Base-by-base conservation (phyloP, 2,329 filamentous ascomycete genomes). In the Chaetomium strumarium region DNA sequence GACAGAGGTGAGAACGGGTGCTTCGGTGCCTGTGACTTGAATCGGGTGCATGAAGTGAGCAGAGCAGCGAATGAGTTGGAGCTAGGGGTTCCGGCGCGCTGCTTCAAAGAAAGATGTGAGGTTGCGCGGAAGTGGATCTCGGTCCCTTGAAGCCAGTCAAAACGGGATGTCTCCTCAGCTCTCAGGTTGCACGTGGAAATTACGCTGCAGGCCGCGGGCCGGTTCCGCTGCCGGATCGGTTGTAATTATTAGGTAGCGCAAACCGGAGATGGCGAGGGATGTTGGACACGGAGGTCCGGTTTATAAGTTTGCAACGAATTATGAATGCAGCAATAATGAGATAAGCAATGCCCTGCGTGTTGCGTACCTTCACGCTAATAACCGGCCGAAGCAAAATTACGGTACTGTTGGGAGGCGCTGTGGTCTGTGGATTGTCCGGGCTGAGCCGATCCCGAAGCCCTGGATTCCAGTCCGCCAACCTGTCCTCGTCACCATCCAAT, bases 391-490 rank as follows among this genome's bases (percentile, higher is more conserved):
- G n/a, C n/a, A n/a, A n/a, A n/a, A n/a, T n/a, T n/a, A n/a, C n/a
- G n/a, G n/a, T n/a, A n/a, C n/a, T n/a, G 51, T 45, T 53, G 40
- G 55, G 33, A 46, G 40, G 49, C 41, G 41, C 41, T 49, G 49
- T 49, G 53, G 40, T 38, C 41, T 49, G 49, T 49, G 53, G 40
- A 42, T 49, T 52, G 45, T 39, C 41, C 46, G 48, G 38, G 49
- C 54, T 46, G 43, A 52, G 53, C 54, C 50, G 49, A 51, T 46
- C 49, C 37, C 14, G 36, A 42, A 17, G 33, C 48, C 19, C 24
- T 44, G 48, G 48, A 14, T 29, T n/a, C n/a, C n/a, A n/a, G 46
- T 24, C n/a, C 11, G 8, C 34, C 12, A 8, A 6, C 24, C 24
- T 24, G 24, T 4, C 7, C 4, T 24, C 24, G 7, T 24, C 4